Conservation (phyloP, 768 basidiomycete species). For the Roridomyces roridus region DNA sequence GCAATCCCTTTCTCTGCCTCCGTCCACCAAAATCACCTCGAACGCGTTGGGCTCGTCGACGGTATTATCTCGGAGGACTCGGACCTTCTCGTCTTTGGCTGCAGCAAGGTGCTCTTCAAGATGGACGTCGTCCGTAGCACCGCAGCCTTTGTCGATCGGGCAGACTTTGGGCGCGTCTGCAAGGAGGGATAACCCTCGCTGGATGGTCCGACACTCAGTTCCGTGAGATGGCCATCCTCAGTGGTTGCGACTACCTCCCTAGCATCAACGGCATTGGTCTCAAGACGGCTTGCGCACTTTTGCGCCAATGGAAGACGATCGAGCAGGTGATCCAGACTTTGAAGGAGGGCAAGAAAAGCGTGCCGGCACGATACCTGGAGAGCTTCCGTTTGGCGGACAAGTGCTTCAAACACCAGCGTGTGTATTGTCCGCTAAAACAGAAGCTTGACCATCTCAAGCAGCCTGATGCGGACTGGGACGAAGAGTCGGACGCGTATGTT, state of each 20-base stretch:
- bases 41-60: constrained; percentile 80
- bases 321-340: constrained; percentile 83
- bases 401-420: constrained; percentile 92
- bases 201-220: constrained; percentile 94
- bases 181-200: constrained; percentile 72
- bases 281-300: constrained; percentile 86
- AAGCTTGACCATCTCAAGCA: constrained; percentile 75
- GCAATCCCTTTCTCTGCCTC: constrained; percentile 13
- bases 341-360: constrained; percentile 82
- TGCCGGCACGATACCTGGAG: constrained; percentile 78
- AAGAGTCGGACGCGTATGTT: constrained; percentile 72
- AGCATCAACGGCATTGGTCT: constrained; percentile 92
- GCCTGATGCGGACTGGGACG: constrained; percentile 61
- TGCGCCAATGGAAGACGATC: constrained; percentile 85
- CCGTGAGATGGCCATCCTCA: constrained; percentile 90
- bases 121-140: constrained; percentile 73
- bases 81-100: constrained; percentile 97
- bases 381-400: constrained; percentile 85
- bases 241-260: constrained; percentile 91
- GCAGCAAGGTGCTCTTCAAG: constrained; percentile 91
- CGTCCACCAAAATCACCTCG: constrained; percentile 62
- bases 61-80: constrained; percentile 98
- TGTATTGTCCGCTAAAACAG: constrained; percentile 78
- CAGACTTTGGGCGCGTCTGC: constrained; percentile 68
- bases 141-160: constrained; percentile 69